Evolutionary conservation across 1,139 yeast species (phyloP).

Genomic region (Debaryomycetaceae sp.): DNA sequence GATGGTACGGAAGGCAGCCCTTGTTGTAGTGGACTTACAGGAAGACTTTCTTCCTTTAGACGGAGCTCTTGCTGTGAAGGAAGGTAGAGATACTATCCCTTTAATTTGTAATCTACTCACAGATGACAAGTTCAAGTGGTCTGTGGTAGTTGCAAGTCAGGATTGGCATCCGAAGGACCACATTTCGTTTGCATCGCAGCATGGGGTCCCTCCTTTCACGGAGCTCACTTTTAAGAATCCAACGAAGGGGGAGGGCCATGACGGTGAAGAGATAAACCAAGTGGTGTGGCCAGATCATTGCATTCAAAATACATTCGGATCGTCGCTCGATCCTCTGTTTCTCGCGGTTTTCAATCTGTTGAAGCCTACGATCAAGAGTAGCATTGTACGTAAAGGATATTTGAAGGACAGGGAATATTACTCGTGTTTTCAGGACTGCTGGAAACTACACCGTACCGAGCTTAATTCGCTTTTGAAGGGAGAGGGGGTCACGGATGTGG

Average conservation of each 20-base stretch:
- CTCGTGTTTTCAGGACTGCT: conserved; percentile 81
- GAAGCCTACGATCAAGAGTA: conserved; percentile 22
- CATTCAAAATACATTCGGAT: conserved; percentile 65
- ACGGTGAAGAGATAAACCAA: conserved; percentile 33
- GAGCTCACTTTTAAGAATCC: conserved; percentile 54
- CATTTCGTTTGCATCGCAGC: conserved; percentile 75
- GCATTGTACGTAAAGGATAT: conserved; percentile 66
- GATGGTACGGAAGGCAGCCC: conserved; percentile 33
- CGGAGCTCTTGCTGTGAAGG: conserved; percentile 71
- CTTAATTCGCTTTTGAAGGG: conserved; percentile 46
- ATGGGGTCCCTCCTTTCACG: conserved; percentile 53
- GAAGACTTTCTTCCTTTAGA: conserved; percentile 78
- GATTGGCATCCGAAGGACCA: conserved; percentile 90
- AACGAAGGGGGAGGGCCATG: conserved; percentile 23
- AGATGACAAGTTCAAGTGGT: conserved; percentile 46
- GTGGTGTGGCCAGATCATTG: conserved; percentile 92
- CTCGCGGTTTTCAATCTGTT: conserved; percentile 20
- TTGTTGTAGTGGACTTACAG: conserved; percentile 76
- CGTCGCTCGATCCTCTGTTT: conserved; percentile 54
- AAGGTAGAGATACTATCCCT: conserved; percentile 60
- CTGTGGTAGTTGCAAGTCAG: conserved; percentile 64
- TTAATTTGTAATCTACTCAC: conserved; percentile 44
- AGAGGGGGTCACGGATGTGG: conserved; percentile 54
- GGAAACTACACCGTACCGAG: conserved; percentile 72
- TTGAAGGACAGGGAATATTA: conserved; percentile 75